Evolutionary conservation across 371 early-diverging fungal genomes (phyloP).

Genomic region (Apophysomyces elegans): DNA sequence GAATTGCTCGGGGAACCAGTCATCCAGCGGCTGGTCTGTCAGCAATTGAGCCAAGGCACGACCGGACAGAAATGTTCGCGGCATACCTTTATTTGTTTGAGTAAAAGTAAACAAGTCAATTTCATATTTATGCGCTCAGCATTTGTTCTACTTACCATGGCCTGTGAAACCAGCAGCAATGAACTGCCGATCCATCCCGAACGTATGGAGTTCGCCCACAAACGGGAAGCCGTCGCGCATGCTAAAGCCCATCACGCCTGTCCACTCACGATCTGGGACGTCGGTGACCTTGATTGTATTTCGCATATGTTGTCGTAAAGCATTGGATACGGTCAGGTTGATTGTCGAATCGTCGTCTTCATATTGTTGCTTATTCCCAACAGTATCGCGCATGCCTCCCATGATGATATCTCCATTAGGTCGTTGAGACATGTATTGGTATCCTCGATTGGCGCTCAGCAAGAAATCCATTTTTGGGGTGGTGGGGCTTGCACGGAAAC

Average conservation of each 20-base stretch:
- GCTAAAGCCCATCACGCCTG: conserved; percentile 56
- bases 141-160: conserved; percentile 22
- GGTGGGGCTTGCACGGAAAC: conserved; percentile 22
- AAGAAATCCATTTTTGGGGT: conserved; percentile 32
- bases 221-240: conserved; percentile 46
- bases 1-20: conserved; percentile 30
- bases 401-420: conserved; percentile 53
- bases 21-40: conserved; percentile 24
- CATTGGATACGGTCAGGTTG: conserved; percentile 33
- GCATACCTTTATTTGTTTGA: conserved; percentile 54
- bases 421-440: conserved; percentile 53
- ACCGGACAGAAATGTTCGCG: conserved; percentile 52
- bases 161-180: conserved; percentile 49
- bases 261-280: conserved; percentile 20
- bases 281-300: conserved; percentile 14
- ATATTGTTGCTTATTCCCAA: conserved; percentile 35
- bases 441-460: conserved; percentile 45
- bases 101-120: neutral
- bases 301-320: conserved; percentile 34
- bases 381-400: conserved; percentile 56
- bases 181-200: conserved; percentile 29
- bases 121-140: neutral
- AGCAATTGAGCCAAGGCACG: conserved; percentile 45
- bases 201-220: conserved; percentile 35
- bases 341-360: conserved; percentile 42